Evolutionary conservation across 2,329 filamentous ascomycete genomes (phyloP).

Genomic region (Calonectria leucothoes): DNA sequence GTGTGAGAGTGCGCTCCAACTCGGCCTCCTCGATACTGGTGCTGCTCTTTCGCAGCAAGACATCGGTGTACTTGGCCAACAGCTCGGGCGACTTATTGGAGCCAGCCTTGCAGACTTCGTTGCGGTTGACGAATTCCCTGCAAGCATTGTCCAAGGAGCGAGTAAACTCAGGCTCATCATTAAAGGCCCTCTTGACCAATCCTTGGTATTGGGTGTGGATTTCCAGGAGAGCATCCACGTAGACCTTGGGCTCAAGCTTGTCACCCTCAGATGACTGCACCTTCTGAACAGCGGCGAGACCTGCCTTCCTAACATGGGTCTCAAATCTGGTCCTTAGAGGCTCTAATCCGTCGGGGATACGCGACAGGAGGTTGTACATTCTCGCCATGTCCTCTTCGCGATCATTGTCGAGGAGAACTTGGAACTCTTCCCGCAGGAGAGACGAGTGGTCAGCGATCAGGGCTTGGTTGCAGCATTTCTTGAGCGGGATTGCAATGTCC

Average conservation of each 20-base stretch:
- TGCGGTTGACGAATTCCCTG: conserved; percentile 97
- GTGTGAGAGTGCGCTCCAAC: conserved; percentile 85
- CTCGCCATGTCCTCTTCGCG: conserved; percentile 94
- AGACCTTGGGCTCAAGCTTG: conserved; percentile 93
- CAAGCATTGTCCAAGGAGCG: conserved; percentile 96
- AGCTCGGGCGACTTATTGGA: conserved; percentile 96
- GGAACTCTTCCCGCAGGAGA: conserved; percentile 95
- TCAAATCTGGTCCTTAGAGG: conserved; percentile 90
- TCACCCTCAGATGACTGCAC: conserved; percentile 87
- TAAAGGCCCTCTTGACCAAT: conserved; percentile 92
- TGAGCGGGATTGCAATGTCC: conserved; percentile 87
- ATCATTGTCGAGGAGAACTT: conserved; percentile 91
- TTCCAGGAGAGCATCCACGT: conserved; percentile 93
- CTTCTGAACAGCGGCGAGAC: conserved; percentile 89
- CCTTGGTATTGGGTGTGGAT: conserved; percentile 94
- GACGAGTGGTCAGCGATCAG: conserved; percentile 89
- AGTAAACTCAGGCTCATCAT: conserved; percentile 96
- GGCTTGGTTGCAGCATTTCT: conserved; percentile 88
- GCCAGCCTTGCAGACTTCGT: conserved; percentile 93
- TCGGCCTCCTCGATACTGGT: conserved; percentile 95
- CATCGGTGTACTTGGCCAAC: conserved; percentile 94
- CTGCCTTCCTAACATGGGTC: conserved; percentile 90
- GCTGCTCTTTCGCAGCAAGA: conserved; percentile 90
- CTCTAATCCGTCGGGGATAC: conserved; percentile 92
- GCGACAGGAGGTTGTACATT: conserved; percentile 92